A percentile compares a stretch with the other conserved stretches of the same genome.
phyloP scores from a whole-genome alignment of 306 rosid species.

The Clitoria ternatea region DNA sequence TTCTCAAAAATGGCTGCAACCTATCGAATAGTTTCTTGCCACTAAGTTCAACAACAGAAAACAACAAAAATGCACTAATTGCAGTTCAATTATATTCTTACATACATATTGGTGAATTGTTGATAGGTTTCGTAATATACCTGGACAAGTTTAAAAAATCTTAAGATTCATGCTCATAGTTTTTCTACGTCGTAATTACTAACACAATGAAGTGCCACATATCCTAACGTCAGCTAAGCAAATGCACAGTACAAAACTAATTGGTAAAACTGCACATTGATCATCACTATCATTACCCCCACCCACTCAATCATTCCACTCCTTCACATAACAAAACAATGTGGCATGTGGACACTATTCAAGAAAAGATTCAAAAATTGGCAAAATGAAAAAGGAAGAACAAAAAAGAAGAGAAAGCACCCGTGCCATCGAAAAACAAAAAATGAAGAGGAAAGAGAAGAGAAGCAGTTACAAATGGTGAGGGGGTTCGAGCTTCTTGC shows the following conservation, averaged over 20 bases:
- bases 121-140: background rate
- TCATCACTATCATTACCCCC: background rate
- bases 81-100: background rate
- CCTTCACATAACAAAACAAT: background rate
- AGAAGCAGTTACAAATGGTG: background rate
- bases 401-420: no score
- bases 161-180: no score
- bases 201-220: background rate
- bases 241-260: background rate
- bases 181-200: background rate
- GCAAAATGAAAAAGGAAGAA: background rate
- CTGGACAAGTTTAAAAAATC: no score
- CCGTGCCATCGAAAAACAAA: background rate
- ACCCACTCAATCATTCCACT: background rate
- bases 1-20: background rate
- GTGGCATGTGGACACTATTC: no score
- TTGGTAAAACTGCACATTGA: background rate
- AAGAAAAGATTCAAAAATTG: background rate
- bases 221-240: conserved; percentile 4
- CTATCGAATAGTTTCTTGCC: background rate
- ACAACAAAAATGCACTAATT: background rate
- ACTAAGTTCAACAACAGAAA: background rate
- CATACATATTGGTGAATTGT: background rate
- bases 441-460: background rate
- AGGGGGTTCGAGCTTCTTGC: conserved; percentile 24